These are phyloP conservation scores for Lolium rigidum DNA, from an alignment of 176 grass and related monocot species.

Conservation along the genomic window DNA sequence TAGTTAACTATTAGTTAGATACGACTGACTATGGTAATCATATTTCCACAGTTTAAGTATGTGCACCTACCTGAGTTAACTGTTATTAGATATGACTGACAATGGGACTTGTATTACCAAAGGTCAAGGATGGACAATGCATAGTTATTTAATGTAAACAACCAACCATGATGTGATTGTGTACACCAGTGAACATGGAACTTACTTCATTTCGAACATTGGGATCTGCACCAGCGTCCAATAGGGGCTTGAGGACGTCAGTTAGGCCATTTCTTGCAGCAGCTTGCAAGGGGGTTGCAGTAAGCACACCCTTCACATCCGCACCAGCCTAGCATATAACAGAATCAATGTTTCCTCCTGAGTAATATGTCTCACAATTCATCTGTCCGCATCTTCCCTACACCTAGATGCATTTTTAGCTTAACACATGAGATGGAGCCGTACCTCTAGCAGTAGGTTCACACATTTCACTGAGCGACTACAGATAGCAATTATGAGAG, in stretches of 20 bases:
- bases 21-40: no score
- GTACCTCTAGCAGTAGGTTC: conserved; percentile 23
- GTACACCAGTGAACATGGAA: neutral
- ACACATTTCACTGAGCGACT: conserved; percentile 28
- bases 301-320: neutral
- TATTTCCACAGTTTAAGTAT: no score
- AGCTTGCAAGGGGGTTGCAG: neutral
- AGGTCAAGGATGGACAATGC: neutral
- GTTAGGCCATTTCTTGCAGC: neutral
- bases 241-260: neutral
- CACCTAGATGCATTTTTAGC: neutral
- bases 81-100: no score
- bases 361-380: neutral
- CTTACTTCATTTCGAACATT: conserved; percentile 14
- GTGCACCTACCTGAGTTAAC: no score
- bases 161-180: neutral
- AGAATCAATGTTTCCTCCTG: neutral
- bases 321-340: conserved; percentile 22
- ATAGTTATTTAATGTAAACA: neutral
- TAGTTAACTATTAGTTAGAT: neutral
- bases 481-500: neutral
- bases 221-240: conserved; percentile 22
- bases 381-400: neutral
- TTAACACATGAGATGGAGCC: neutral
- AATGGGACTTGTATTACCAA: neutral